Evolutionary conservation across 2,329 filamentous ascomycete species (phyloP).

Genomic region (Didymella lethalis): DNA sequence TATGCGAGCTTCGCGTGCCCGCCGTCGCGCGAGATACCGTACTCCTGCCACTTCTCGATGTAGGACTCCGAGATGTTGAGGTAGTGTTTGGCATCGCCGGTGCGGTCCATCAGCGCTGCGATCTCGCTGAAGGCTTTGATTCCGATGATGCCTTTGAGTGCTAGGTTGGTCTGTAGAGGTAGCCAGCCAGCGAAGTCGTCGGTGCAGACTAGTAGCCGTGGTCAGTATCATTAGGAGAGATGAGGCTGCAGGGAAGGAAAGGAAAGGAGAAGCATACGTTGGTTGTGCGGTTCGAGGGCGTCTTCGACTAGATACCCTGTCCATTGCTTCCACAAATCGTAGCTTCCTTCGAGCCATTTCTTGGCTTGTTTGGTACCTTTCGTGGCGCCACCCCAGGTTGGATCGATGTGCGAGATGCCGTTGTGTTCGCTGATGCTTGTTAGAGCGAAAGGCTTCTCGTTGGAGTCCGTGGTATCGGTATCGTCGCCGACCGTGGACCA

Average conservation of each 20-base stretch:
- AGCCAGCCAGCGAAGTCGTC: slow-evolving; percentile 85
- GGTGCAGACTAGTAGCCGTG: slow-evolving; percentile 67
- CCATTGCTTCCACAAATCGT: slow-evolving; percentile 78
- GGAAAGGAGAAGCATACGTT: slow-evolving; percentile 57
- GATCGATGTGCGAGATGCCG: slow-evolving; percentile 67
- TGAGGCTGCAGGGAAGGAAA: neutral
- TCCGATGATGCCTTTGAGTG: slow-evolving; percentile 83
- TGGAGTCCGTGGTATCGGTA: slow-evolving; percentile 28
- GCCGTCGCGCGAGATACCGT: slow-evolving; percentile 73
- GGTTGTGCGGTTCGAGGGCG: slow-evolving; percentile 75
- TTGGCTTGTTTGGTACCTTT: slow-evolving; percentile 65
- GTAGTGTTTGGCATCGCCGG: slow-evolving; percentile 66
- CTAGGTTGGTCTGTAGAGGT: slow-evolving; percentile 81
- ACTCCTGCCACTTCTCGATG: slow-evolving; percentile 74
- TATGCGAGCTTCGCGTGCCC: slow-evolving; percentile 82
- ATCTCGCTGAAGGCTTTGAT: slow-evolving; percentile 80
- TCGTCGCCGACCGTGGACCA: slow-evolving; percentile 60
- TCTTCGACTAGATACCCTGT: slow-evolving; percentile 79
- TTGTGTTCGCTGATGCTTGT: slow-evolving; percentile 57
- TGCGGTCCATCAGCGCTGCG: slow-evolving; percentile 67
- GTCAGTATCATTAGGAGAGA: neutral
- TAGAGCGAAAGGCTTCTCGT: slow-evolving; percentile 58
- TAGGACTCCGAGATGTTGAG: slow-evolving; percentile 71
- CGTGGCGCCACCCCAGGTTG: slow-evolving; percentile 64
- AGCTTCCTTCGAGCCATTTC: slow-evolving; percentile 73